Base-by-base conservation (phyloP, 2,329 filamentous ascomycete species). In the Chaetothyriales sp. region DNA sequence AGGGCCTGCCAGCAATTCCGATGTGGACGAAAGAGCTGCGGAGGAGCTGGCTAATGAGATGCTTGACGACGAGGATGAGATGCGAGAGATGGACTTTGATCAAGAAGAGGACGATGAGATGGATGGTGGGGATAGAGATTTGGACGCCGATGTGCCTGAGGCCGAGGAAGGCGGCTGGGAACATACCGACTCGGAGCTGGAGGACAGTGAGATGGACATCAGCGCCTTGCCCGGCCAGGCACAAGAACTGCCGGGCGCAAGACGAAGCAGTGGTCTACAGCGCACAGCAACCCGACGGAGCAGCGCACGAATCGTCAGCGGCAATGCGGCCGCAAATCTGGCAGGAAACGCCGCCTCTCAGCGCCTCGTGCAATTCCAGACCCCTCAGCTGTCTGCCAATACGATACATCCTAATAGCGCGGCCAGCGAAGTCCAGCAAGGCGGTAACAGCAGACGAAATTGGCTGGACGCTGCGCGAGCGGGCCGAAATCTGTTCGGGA, bases 121-220 rank as follows among this genome's bases (percentile, higher is more conserved):
- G 65, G 66, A 65, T 37, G 57, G 60, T 51, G 71, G 73, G 56
- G 81, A 77, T 48, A 80, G 75, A n/a, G 76, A 88, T 62, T 71
- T 87, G 43, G 84, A 88, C 64, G 82, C 80, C 47, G 82, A 84
- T 54, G 77, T 87, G 37, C 82, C 83, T 18, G 81, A 85, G 54
- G 80, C 75, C 6, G 68, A 68, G 37, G 59, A 63, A 43, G 64
- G 25, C 22, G 77, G 78, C 59, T 88, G 87, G 69, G 84, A 89
- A 70, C 84, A 88, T 64, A 88, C 85, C 7, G 85, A 88, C 67
- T 84, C 83, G 1, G 84, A 87, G 44, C 47, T 55, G 9, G 57
- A 59, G 25, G 56, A 57, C 45, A 56, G 53, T 46, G 53, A 58
- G 37, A 55, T 57, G 56, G 55, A 52, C 43, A 55, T 56, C 19